Base-by-base conservation (phyloP, 495 filamentous ascomycete genomes). In the Friedmanniomyces endolithicus region DNA sequence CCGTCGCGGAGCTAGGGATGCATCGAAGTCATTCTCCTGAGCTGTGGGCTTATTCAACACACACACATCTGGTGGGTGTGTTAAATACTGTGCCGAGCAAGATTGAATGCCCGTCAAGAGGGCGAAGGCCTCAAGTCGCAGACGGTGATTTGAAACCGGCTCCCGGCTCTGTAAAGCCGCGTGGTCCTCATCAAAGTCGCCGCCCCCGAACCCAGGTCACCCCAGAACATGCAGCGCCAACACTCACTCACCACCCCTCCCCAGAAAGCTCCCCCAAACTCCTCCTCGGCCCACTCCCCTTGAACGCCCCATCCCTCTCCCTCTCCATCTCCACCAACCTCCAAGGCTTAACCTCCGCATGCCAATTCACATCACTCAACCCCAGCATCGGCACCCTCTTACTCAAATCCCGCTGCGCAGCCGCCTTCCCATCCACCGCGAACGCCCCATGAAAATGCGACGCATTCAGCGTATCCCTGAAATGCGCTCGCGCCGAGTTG, bases 391-490 rank as follows among this genome's bases (percentile, higher is more conserved):
- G 67, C 22, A 68, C 64, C 7, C 49, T 45, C 24, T 64, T 60
- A 12, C 48, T 55, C 50, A 70, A 48, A 53, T 67, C 66, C 52
- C 62, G 53, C 53, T 68, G 66, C 52, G 55, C 63, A 37, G 62
- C 51, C 1, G 31, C 41, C 39, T 62, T 58, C 41, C 52, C 57
- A 37, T 59, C 59, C 17, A 60, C 19, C 8, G 22, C 46, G 53
- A 72, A 74, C 6, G 52, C 23, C 29, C 62, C 64, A 46, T 71
- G 71, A 48, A 65, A 71, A 11, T 66, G 63, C 47, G 66, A 58
- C n/a, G 66, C 62, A 25, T 67, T 69, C n/a, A 67, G 55, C n/a
- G 68, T 64, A 58, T 73, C 68, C 25, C 59, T 50, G 27, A 62
- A 58, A 25, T 69, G 60, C 37, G 62, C 41, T n/a, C 46, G 51